Base-by-base conservation (phyloP, 2,329 filamentous ascomycete genomes). In the Fusarium chaquense region DNA sequence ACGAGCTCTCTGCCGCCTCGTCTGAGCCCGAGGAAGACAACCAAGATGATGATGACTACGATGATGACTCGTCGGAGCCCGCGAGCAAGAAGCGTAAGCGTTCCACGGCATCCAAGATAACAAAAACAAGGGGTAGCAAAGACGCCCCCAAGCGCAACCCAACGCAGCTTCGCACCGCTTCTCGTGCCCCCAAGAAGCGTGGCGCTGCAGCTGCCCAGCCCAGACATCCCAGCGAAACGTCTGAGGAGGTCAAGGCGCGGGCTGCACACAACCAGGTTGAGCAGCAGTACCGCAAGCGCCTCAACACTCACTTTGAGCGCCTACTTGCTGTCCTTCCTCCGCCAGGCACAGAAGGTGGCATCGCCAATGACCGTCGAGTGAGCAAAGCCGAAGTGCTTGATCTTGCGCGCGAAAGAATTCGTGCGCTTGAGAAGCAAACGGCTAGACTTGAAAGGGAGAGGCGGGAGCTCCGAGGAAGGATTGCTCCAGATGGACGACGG, bases 351-450 rank as follows among this genome's bases (percentile, higher is more conserved):
- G 78, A 77, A 30, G 73, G 73, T 36, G 77, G 75, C 50, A 73
- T 62, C 20, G 71, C 67, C 24, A 76, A 76, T 8, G 77, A 76
- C n/a, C 75, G 67, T 62, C 75, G 73, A 52, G 70, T 83, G 60
- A 83, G 81, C 74, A 83, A 83, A 71, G 81, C 81, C 36, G 81
- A 83, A 67, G 81, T 83, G 38, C 76, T 83, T n/a, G 81, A 84
- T 28, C 80, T 83, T 66, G 82, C 82, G 1, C 77, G 81, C 35
- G 76, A 80, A 45, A 77, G 82, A 54, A 84, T 84, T 56, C 73
- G 78, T 53, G 61, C 75, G 10, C 74, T 84, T 13, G 81, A 83
- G 69, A 73, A 76, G 52, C 80, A 83, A 64, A 78, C 78, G 30
- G 71, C 72, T 4, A 72, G 73, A 45, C 68, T 82, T 35, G 78